phyloP scores from a whole-genome alignment of 2,329 filamentous ascomycete species.

The Venturia nashicola region DNA sequence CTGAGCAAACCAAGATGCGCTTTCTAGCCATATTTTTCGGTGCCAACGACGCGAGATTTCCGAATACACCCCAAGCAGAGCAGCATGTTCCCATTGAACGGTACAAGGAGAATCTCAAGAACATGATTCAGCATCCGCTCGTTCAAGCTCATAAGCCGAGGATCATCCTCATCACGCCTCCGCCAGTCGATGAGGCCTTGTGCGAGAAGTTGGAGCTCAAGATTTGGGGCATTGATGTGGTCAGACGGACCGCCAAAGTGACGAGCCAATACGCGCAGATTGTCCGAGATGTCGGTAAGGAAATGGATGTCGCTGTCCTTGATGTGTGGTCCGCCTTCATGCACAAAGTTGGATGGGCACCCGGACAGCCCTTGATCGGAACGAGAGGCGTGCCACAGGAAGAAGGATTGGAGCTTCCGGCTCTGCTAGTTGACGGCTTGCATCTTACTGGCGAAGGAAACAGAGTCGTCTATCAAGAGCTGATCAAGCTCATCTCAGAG shows the following conservation, averaged over 20 bases:
- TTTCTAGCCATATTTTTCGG: constrained; percentile 73
- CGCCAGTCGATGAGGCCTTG: constrained; percentile 69
- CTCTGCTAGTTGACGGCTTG: background rate
- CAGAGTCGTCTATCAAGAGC: constrained; percentile 18
- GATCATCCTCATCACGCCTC: constrained; percentile 69
- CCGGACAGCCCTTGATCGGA: constrained; percentile 41
- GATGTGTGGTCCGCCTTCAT: constrained; percentile 76
- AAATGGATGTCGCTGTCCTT: constrained; percentile 48
- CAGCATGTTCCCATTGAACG: constrained; percentile 67
- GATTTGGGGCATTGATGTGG: constrained; percentile 11
- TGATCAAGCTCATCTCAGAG: constrained; percentile 38
- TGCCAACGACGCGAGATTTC: constrained; percentile 75
- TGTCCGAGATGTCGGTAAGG: constrained; percentile 26
- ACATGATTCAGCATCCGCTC: constrained; percentile 59
- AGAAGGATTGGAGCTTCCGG: constrained; percentile 14
- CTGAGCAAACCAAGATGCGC: constrained; percentile 47
- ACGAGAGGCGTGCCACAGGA: constrained; percentile 45
- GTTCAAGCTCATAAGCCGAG: constrained; percentile 58
- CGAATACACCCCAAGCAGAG: constrained; percentile 32
- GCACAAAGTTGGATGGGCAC: constrained; percentile 44
- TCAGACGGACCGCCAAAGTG: constrained; percentile 15
- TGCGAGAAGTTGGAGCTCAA: constrained; percentile 1
- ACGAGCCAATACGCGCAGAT: background rate
- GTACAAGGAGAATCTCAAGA: constrained; percentile 60
- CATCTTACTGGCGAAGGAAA: constrained; percentile 1